Evolutionary conservation across 805 yeast species (phyloP).

Genomic region (Scheffersomyces coipomensis): DNA sequence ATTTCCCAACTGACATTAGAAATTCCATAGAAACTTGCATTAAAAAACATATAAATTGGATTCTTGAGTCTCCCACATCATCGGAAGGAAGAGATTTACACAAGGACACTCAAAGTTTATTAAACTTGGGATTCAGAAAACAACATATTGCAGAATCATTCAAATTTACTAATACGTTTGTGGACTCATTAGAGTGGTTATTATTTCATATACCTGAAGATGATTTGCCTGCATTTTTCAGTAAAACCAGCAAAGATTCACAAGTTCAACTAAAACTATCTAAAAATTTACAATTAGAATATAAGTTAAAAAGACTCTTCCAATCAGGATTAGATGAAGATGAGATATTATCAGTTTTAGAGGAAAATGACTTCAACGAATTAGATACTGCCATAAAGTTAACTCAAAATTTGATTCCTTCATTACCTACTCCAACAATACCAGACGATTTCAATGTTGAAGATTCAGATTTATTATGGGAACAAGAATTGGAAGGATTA

Average conservation of each 20-base stretch:
- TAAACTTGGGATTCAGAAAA: conserved; percentile 61
- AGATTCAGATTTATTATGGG: conserved; percentile 56
- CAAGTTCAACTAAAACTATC: conserved; percentile 58
- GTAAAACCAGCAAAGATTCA: conserved; percentile 55
- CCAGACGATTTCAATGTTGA: conserved; percentile 11
- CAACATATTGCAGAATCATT: conserved; percentile 74
- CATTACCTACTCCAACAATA: conserved; percentile 7
- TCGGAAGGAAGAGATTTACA: conserved; percentile 6
- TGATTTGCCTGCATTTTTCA: conserved; percentile 72
- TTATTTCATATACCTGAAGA: conserved; percentile 91
- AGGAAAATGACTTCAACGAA: conserved; percentile 43
- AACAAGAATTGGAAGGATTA: conserved; percentile 71
- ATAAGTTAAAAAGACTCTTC: conserved; percentile 53
- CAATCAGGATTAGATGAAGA: conserved; percentile 72
- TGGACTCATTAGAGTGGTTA: conserved; percentile 69
- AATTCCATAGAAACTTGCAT: conserved; percentile 61
- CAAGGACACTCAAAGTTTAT: conserved; percentile 8
- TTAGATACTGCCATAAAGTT: conserved; percentile 48
- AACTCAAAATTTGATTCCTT: conserved; percentile 25
- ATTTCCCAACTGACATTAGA: conserved; percentile 63
- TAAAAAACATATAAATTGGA: conserved; percentile 58
- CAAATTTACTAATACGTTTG: conserved; percentile 48
- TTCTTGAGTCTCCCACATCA: conserved; percentile 3
- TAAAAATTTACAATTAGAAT: conserved; percentile 53
- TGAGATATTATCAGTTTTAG: conserved; percentile 53